phyloP scores from a whole-genome alignment of 73 alveolate species.

The Paramecium biaurelia region DNA sequence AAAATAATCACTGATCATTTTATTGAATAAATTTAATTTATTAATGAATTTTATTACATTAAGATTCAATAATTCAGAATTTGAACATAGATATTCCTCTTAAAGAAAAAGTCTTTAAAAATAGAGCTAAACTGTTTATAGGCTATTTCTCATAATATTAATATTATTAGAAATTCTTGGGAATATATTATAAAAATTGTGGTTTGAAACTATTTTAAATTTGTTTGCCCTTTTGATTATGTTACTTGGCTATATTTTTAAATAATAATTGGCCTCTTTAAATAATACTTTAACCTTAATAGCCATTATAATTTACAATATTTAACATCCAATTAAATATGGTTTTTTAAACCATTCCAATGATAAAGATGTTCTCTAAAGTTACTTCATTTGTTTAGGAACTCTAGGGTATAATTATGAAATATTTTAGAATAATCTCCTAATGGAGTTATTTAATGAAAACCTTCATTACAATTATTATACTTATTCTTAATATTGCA shows the following conservation, averaged over 20 bases:
- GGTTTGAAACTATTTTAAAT: neutral
- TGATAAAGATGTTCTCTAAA: neutral
- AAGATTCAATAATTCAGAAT: neutral
- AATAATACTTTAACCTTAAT: neutral
- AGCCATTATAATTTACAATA: neutral
- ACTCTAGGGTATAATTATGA: neutral
- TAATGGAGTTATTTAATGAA: neutral
- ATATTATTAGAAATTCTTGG: neutral
- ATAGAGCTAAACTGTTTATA: neutral
- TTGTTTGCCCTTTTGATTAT: neutral
- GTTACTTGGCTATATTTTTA: neutral
- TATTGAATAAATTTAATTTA: neutral
- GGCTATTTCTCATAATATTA: neutral
- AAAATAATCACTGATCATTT: neutral
- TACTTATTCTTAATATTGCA: neutral
- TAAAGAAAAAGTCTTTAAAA: neutral
- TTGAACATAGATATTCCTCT: neutral
- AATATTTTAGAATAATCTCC: neutral
- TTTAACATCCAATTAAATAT: neutral
- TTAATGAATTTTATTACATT: neutral
- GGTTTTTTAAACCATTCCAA: neutral
- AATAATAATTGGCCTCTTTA: neutral
- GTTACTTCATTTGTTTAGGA: neutral
- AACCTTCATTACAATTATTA: neutral
- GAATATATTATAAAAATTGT: neutral